Evolutionary conservation across 768 basidiomycete species (phyloP), one percentile per base, ranked within the genome.

Genomic region (Phaeotremella fagi): DNA sequence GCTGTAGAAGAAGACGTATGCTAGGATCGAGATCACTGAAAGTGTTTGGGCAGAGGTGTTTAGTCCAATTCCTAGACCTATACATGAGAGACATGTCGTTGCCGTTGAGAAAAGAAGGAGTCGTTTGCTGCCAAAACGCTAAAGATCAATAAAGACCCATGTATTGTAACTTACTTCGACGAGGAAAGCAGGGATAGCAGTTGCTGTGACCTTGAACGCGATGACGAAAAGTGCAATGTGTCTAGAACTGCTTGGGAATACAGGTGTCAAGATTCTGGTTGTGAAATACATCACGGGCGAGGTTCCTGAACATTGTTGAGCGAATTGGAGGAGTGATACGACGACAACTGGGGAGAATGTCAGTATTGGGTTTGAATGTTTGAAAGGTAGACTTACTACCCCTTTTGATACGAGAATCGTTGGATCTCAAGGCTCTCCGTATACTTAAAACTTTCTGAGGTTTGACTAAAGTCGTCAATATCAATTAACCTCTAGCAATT

Each of bases 1-100:
- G 1, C 90, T 87, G 72, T 91, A 95, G 2, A 88, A 87, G 74
- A 87, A 88, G 20, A 92, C 83, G 69, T 91, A 92, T 3, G 18
- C 81, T 43, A 68, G 52, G 45, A 87, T 74, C 36, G 90, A 85
- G 3, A 84, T 81, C 18, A 85, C 68, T 56, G 87, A 88, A 3
- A 87, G 80, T 16, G 88, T 61, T 14, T 79, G 55, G 18, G 57
- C 54, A 41, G 55, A 54, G 42, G 50, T 47, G 49, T 71, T 71
- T 35, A 71, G 59, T 75, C 38, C 81, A 79, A 66, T 78, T 70
- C 37, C 82, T 80, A 16, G 78, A 76, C 59, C 86, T 77, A 61
- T 88, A 75, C 18, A 85, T 82, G 60, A 82, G 78, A 25, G 84
- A 85, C 25, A 86, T 81, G 80, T 77, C 15, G 83, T 55, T 23